Percentiles rank a stretch among this genome's conserved stretches.
phyloP scores from a whole-genome alignment of 768 basidiomycete genomes.

The Hemileccinum rubropunctum region DNA sequence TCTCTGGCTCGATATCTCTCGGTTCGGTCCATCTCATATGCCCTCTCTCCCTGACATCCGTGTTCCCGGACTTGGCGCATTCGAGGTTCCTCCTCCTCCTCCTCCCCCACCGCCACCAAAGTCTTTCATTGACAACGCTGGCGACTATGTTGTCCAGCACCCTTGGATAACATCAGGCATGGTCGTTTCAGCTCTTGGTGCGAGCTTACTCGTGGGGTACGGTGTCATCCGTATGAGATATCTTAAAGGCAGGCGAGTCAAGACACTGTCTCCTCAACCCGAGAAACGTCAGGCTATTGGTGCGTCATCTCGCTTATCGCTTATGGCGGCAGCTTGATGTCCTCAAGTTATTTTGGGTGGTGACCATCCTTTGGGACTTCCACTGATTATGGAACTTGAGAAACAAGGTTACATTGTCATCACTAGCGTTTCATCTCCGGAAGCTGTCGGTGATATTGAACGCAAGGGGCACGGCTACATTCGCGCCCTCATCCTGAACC shows the following conservation, averaged over 20 bases:
- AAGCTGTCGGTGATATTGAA: conserved; percentile 65
- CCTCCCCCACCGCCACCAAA: conserved; percentile 56
- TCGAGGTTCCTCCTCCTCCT: conserved; percentile 63
- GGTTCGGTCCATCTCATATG: conserved; percentile 65
- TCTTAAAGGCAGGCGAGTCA: conserved; percentile 22
- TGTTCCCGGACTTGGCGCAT: conserved; percentile 65
- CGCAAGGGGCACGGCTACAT: conserved; percentile 68
- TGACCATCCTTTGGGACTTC: conserved; percentile 68
- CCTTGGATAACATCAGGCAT: conserved; percentile 61
- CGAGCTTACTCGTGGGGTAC: conserved; percentile 62
- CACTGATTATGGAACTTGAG: conserved; percentile 72
- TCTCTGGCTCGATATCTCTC: conserved; percentile 75
- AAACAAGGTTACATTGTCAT: conserved; percentile 81
- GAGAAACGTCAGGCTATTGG: conserved; percentile 49
- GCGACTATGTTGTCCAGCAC: conserved; percentile 53
- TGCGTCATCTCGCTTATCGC: conserved; percentile 18
- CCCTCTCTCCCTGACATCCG: conserved; percentile 48
- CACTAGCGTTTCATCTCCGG: conserved; percentile 68
- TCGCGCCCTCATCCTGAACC: conserved; percentile 78
- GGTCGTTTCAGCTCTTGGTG: conserved; percentile 55
- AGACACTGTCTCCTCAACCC: conserved; percentile 26
- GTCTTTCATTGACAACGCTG: conserved; percentile 44
- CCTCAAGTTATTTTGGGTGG: conserved; percentile 74
- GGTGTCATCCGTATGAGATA: conserved; percentile 24
- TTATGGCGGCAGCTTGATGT: conserved; percentile 1